Conservation (phyloP, 2,329 filamentous ascomycete genomes). For the Aspergillus awamori region DNA sequence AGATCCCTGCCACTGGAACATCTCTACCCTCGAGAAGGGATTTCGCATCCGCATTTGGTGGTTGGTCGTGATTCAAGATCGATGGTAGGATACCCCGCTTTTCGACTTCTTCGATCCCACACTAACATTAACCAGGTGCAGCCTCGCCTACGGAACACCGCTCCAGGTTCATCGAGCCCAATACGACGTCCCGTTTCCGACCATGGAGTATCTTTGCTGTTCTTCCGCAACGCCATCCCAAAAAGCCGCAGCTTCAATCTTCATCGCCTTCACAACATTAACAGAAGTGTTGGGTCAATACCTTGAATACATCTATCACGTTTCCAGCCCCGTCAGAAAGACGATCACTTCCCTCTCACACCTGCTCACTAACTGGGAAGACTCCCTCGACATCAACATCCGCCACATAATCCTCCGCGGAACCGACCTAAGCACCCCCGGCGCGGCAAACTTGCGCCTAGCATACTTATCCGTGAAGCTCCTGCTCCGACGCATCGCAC, state of each 20-base stretch:
- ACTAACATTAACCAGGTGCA: conserved; percentile 44
- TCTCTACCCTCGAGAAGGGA: conserved; percentile 55
- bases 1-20: conserved; percentile 56
- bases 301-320: conserved; percentile 37
- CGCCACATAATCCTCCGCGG: conserved; percentile 50
- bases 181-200: conserved; percentile 54
- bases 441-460: conserved; percentile 56
- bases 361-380: conserved; percentile 50
- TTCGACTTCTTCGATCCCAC: not conserved
- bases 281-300: conserved; percentile 49
- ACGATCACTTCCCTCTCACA: conserved; percentile 40
- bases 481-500: conserved; percentile 51
- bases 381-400: conserved; percentile 43
- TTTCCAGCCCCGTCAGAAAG: conserved; percentile 31
- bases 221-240: conserved; percentile 19
- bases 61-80: conserved; percentile 58
- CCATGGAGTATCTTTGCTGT: conserved; percentile 37
- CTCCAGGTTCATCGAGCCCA: conserved; percentile 51
- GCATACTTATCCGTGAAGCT: conserved; percentile 55
- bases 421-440: conserved; percentile 45
- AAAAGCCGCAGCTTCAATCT: conserved; percentile 41
- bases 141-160: conserved; percentile 58
- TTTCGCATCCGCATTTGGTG: conserved; percentile 61
- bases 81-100: conserved; percentile 48
- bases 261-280: conserved; percentile 50